These are phyloP conservation scores for Fusarium torreyae DNA, from an alignment of 2,329 filamentous ascomycete species.

Conservation along the genomic window DNA sequence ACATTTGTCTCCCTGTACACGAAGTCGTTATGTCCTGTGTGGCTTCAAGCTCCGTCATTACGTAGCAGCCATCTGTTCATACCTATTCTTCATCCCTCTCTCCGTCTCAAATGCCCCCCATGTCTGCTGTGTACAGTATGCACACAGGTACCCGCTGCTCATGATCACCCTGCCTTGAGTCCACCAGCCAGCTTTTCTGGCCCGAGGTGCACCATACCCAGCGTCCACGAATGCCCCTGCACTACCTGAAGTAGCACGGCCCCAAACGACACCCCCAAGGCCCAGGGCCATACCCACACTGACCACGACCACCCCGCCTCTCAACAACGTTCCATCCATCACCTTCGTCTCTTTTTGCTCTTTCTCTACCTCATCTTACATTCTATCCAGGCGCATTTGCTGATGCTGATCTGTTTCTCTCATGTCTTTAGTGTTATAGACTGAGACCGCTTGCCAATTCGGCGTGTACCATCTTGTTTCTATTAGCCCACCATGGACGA, in stretches of 20 bases:
- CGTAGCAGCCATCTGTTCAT: conserved; percentile 5
- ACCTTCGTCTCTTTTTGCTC: conserved; percentile 49
- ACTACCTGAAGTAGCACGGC: conserved; percentile 42
- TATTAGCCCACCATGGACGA: conserved; percentile 75
- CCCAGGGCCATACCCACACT: conserved; percentile 49
- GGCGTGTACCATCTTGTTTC: conserved; percentile 59
- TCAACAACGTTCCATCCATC: conserved; percentile 52
- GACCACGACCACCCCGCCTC: conserved; percentile 52
- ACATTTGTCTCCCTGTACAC: conserved; percentile 33
- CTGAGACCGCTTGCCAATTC: conserved; percentile 54
- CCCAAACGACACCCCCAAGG: conserved; percentile 38
- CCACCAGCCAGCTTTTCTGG: conserved; percentile 32
- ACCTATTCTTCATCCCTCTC: conserved; percentile 9
- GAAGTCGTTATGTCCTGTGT: conserved; percentile 35
- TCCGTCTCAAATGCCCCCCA: conserved; percentile 4
- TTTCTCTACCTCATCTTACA: conserved; percentile 42
- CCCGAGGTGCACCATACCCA: conserved; percentile 26
- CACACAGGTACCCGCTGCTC: conserved; percentile 24
- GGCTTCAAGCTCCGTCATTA: conserved; percentile 43
- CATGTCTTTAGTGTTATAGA: conserved; percentile 57
- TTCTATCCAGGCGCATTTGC: conserved; percentile 43
- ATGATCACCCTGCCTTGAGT: conserved; percentile 27
- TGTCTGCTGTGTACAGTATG: conserved; percentile 17
- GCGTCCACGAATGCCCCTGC: conserved; percentile 34
- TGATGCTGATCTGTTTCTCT: conserved; percentile 53